Base-by-base conservation (phyloP, 164 flowering plant species). In the Magnolia sinica region DNA sequence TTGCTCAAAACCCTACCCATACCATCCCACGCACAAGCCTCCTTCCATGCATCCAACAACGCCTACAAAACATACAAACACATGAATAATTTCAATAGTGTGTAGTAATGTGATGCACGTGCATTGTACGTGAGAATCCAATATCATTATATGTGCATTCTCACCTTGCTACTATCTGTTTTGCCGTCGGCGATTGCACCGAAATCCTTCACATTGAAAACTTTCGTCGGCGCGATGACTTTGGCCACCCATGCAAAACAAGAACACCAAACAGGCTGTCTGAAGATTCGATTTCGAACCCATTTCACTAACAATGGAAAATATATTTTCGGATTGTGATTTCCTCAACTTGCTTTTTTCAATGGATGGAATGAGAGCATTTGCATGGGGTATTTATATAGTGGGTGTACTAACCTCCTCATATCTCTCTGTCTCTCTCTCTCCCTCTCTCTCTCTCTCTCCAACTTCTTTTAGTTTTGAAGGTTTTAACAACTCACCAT, bases 181-280 rank as follows among this genome's bases (percentile, higher is more conserved):
- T 24, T 27, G 14, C 75, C 75, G 29, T 31, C 75, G 8, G 75
- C 1, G 58, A 31, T 73, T 3, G 75, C 75, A 7, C 75, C 51
- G 18, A 61, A 73, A n/a, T 59, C 50, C 20, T 59, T 73, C 65
- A 73, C 75, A 29, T 73, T 73, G 65, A 73, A 73, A 24, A 73
- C 50, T 18, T 59, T 73, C 50, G 8, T n/a, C 11, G 75, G n/a
- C 3, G 67, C 8, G 7, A 4, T 0, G 19, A 29, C 59, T 73
- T 10, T 51, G 1, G 67, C 49, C 49, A 27, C 24, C 8, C 22
- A 6, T n/a, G 55, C 73, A n/a, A 6, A 50, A 19, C 58, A 50
- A 10, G 20, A 71, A 20, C 10, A 8, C 18, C 29, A 71, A 50
- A n/a, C 58, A 71, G n/a, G 24, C 23, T 10, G 14, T 8, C 19